phyloP scores from a whole-genome alignment of 768 basidiomycete genomes.

The Termitomyces sp. region DNA sequence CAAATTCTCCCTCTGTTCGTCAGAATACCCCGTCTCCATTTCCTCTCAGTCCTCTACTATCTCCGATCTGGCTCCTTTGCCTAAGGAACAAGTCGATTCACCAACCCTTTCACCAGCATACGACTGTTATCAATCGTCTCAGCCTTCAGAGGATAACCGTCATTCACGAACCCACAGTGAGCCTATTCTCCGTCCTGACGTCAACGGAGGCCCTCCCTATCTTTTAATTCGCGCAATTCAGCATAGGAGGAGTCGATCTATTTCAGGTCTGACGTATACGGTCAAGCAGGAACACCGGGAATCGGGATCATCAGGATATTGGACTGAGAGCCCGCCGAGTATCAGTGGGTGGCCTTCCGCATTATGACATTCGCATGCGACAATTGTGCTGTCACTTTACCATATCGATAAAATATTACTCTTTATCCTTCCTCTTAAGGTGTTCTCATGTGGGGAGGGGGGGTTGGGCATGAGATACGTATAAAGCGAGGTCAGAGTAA shows the following conservation, averaged over 20 bases:
- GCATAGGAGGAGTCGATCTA: slow-evolving; percentile 21
- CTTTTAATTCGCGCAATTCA: slow-evolving; percentile 13
- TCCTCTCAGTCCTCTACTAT: slow-evolving; percentile 6
- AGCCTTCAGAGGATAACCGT: slow-evolving; percentile 6
- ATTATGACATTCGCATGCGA: not conserved
- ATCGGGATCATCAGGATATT: slow-evolving; percentile 7
- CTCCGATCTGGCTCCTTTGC: not conserved
- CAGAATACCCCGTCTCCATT: slow-evolving; percentile 23
- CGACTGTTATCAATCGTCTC: slow-evolving; percentile 15
- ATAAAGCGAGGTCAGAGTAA: too few species aligned
- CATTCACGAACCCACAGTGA: slow-evolving; percentile 16
- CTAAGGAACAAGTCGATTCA: not conserved
- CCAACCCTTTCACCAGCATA: slow-evolving; percentile 9
- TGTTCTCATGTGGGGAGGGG: too few species aligned
- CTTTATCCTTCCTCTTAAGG: too few species aligned
- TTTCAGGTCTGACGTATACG: slow-evolving; percentile 17
- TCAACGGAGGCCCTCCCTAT: not conserved
- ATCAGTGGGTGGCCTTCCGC: slow-evolving; percentile 8
- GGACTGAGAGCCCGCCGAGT: slow-evolving; percentile 7
- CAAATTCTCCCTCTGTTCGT: slow-evolving; percentile 28
- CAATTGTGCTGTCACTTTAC: not conserved
- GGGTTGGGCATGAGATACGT: too few species aligned
- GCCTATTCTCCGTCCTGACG: slow-evolving; percentile 14
- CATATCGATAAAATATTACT: not conserved
- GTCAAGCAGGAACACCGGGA: slow-evolving; percentile 6